Conservation (phyloP, 2,329 filamentous ascomycete species). For the Nemania sp. region DNA sequence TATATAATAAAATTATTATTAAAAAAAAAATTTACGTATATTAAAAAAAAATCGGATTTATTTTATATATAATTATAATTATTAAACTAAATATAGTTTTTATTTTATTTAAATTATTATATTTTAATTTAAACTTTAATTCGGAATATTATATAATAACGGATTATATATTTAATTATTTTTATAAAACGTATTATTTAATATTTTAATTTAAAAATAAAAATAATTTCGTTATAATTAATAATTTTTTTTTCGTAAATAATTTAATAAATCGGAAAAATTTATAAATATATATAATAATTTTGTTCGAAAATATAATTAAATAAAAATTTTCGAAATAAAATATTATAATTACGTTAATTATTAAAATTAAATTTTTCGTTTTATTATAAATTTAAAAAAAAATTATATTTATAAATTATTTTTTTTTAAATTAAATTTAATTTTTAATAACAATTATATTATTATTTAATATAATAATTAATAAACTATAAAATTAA, state of each 20-base stretch:
- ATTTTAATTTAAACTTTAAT: not conserved
- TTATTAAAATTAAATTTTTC: not conserved
- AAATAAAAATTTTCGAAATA: not conserved
- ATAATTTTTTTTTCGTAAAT: not conserved
- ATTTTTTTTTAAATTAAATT: not conserved
- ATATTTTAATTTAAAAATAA: not conserved
- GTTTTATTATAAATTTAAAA: not conserved
- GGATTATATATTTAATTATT: not conserved
- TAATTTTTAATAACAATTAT: not conserved
- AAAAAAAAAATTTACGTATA: too few species aligned
- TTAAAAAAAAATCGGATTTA: too few species aligned
- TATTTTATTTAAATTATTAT: not conserved
- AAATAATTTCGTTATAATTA: not conserved
- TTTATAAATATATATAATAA: not conserved
- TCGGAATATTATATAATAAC: not conserved
- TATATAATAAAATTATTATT: too few species aligned
- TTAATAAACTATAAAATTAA: not conserved
- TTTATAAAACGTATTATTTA: not conserved
- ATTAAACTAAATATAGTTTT: not conserved
- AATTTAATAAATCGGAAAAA: not conserved
- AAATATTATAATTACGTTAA: not conserved
- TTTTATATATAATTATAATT: too few species aligned
- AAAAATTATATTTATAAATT: not conserved
- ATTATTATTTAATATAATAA: not conserved
- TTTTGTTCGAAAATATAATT: not conserved